A percentile compares a stretch with the other conserved stretches of the same genome.
phyloP scores from a whole-genome alignment of 1,284 basidiomycete genomes.

The Ceratobasidium sp. region DNA sequence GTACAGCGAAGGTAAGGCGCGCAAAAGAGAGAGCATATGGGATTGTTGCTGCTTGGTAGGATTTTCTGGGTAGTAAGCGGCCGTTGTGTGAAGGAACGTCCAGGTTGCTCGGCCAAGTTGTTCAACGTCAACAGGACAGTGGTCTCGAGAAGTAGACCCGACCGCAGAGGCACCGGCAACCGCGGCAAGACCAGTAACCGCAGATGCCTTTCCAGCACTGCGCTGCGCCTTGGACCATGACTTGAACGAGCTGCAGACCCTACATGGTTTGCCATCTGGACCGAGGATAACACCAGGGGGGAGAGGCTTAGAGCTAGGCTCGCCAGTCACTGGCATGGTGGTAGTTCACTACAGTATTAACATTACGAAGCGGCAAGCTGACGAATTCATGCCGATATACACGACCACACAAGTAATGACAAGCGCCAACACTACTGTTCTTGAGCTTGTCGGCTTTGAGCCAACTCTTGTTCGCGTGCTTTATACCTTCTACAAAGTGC shows the following conservation, averaged over 20 bases:
- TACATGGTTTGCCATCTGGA: constrained; percentile 94
- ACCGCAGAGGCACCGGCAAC: constrained; percentile 52
- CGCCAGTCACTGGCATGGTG: constrained; percentile 5
- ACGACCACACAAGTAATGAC: constrained; percentile 1
- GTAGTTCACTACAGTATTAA: neutral
- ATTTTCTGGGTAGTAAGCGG: constrained; percentile 89
- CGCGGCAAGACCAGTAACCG: constrained; percentile 45
- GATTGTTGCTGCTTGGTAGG: constrained; percentile 78
- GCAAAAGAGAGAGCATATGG: constrained; percentile 84
- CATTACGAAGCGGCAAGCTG: neutral
- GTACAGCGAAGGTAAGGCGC: constrained; percentile 83
- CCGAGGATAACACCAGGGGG: constrained; percentile 88
- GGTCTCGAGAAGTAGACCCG: constrained; percentile 61
- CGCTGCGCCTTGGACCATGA: constrained; percentile 69
- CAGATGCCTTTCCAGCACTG: neutral
- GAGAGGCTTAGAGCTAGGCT: constrained; percentile 49
- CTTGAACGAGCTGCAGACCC: constrained; percentile 85
- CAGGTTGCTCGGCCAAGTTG: constrained; percentile 90
- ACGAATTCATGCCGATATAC: neutral
- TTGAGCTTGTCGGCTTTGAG: neutral
- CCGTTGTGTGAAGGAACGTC: constrained; percentile 95
- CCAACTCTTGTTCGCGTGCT: neutral
- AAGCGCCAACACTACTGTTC: neutral
- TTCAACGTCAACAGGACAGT: constrained; percentile 91
- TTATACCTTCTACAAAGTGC: constrained; percentile 4